Base-by-base conservation (phyloP, 2,329 filamentous ascomycete genomes). In the Cyphellophora europaea region DNA sequence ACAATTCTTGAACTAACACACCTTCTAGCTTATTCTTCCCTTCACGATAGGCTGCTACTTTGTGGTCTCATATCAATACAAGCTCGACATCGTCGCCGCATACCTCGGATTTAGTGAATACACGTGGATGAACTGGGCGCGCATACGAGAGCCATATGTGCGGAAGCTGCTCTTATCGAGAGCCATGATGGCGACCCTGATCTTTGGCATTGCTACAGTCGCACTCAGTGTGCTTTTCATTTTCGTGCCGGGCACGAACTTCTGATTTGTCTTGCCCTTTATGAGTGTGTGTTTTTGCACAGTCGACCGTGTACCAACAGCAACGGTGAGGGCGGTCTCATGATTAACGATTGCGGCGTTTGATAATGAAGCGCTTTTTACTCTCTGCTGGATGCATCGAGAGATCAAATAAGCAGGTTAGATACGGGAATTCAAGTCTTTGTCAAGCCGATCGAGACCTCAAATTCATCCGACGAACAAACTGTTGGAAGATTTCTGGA, bases 31-130 rank as follows among this genome's bases (percentile, higher is more conserved):
- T 21, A 89, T 96, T 48, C 66, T 98, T 1, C 91, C 93, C 0
- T 96, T 96, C 62, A 87, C 85, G 2, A 62, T 98, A 19, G 89
- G 87, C 15, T 76, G 93, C 19, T 98, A 98, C 61, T 78, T 82
- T 51, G 74, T 94, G 19, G 75, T 82, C 17, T 91, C 88, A 2
- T 93, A 96, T 53, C 89, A 96, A 58, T 98, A 96, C 63, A 87
- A 86, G 45, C 76, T 98, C 33, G 91, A 98, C 52, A 89, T 93
- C 1, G 67, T 94, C 43, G 77, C 96, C 58, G 91, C 87, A 4
- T 71, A 96, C 13, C 58, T 83, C n/a, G 88, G 89, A 21, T 81
- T 79, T 58, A 95, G 88, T 65, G 93, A 98, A 65, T 95, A 96
- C 63, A 95, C 89, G 0, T 87, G 93, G 33, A 88, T 95, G 69